Conservation (phyloP, 495 filamentous ascomycete genomes). For the Massariosphaeria phaeospora region DNA sequence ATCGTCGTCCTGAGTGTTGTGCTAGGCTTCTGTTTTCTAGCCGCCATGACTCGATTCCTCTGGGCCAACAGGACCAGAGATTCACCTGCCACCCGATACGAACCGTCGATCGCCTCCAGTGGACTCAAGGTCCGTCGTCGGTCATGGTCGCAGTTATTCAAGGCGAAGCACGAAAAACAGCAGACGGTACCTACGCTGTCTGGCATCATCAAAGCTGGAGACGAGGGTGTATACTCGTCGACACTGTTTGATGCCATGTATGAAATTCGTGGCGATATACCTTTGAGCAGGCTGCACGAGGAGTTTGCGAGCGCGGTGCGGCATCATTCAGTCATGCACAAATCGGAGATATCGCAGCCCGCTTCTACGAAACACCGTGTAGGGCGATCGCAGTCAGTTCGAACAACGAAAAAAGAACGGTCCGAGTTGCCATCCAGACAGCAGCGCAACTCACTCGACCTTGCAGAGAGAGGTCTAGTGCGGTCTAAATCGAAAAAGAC, state of each 20-base stretch:
- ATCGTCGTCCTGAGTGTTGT: constrained; percentile 8
- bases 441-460: constrained; percentile 11
- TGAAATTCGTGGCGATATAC: not conserved
- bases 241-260: constrained; percentile 11
- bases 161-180: constrained; percentile 1
- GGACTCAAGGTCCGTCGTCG: too few relatives aligned
- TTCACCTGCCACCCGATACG: too few relatives aligned
- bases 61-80: constrained; percentile 9
- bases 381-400: not conserved
- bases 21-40: constrained; percentile 8
- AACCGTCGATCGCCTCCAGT: too few relatives aligned
- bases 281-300: constrained; percentile 2
- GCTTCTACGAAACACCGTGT: not conserved
- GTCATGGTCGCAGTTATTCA: not conserved
- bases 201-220: constrained; percentile 20
- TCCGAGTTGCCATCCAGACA: not conserved
- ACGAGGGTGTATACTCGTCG: constrained; percentile 23
- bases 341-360: constrained; percentile 8
- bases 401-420: not conserved
- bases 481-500: constrained; percentile 6
- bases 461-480: constrained; percentile 5
- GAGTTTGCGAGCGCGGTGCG: constrained; percentile 6
- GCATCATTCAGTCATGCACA: not conserved
- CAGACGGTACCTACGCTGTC: constrained; percentile 11
- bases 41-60: constrained; percentile 20